Evolutionary conservation across 1,284 basidiomycete species (phyloP).

Genomic region (Cryptococcus amylolentus): DNA sequence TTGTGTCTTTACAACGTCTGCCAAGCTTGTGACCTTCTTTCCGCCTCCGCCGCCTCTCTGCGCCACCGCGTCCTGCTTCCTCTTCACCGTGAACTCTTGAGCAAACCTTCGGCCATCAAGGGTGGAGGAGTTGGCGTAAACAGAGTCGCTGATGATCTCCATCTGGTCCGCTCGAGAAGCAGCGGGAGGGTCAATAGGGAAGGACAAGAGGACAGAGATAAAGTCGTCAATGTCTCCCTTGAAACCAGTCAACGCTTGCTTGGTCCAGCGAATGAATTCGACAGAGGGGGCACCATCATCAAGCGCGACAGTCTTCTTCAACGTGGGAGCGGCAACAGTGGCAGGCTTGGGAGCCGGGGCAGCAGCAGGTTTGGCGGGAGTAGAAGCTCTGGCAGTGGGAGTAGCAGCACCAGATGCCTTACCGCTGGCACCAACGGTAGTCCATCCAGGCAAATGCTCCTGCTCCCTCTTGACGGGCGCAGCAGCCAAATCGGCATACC

Average conservation of each 20-base stretch:
- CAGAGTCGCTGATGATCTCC: constrained; percentile 86
- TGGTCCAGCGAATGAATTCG: constrained; percentile 91
- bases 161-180: constrained; percentile 56
- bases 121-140: constrained; percentile 90
- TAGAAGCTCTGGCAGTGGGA: constrained; percentile 21
- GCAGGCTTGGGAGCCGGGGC: constrained; percentile 12
- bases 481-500: constrained; percentile 71
- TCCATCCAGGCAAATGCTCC: constrained; percentile 65
- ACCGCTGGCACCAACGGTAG: constrained; percentile 74
- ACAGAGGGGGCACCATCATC: constrained; percentile 63
- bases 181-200: constrained; percentile 81
- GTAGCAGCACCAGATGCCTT: constrained; percentile 53
- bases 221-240: constrained; percentile 88
- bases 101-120: constrained; percentile 93
- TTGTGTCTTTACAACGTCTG: constrained; percentile 73
- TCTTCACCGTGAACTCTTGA: constrained; percentile 78
- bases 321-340: constrained; percentile 13
- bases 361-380: constrained; percentile 34
- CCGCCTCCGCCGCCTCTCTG: constrained; percentile 23
- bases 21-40: constrained; percentile 25
- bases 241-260: constrained; percentile 80
- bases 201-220: constrained; percentile 81
- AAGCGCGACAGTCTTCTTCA: constrained; percentile 48
- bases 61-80: constrained; percentile 67
- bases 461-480: constrained; percentile 49